These are phyloP conservation scores for Bertia moriformis DNA, from an alignment of 2,329 filamentous ascomycete species.

Conservation along the genomic window DNA sequence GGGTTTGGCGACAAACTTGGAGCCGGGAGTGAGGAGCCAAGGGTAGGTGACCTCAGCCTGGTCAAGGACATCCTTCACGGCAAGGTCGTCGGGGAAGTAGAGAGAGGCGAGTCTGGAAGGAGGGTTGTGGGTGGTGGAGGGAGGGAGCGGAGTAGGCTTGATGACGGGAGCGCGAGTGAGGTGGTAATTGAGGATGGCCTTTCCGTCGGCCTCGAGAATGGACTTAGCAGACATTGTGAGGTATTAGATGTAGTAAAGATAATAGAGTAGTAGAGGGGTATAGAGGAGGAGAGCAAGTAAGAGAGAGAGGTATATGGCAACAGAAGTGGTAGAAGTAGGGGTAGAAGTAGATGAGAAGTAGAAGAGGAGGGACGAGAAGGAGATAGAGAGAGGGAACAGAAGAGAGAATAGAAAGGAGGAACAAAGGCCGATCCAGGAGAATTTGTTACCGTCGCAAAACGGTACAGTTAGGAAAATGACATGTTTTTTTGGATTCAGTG, in stretches of 20 bases:
- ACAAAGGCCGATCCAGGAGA: no score
- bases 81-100: conserved; percentile 79
- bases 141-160: conserved; percentile 88
- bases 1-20: conserved; percentile 97
- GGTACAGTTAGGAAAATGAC: no score
- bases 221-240: conserved; percentile 80
- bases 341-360: not conserved
- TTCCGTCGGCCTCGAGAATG: conserved; percentile 97
- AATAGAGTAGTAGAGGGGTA: not conserved
- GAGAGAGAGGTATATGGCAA: not conserved
- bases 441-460: no score
- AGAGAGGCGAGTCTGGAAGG: conserved; percentile 81
- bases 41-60: conserved; percentile 94
- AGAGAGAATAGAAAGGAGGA: not conserved
- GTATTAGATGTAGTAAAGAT: conserved; percentile 7
- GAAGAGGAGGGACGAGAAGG: not conserved
- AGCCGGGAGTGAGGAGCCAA: conserved; percentile 70
- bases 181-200: conserved; percentile 99
- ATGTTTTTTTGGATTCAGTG: no score
- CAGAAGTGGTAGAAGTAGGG: not conserved
- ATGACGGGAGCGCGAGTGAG: conserved; percentile 93
- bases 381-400: not conserved
- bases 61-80: conserved; percentile 72
- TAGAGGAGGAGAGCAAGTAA: not conserved
- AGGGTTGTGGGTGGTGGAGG: conserved; percentile 76